Evolutionary conservation across 2,329 filamentous ascomycete genomes (phyloP), one percentile per base, ranked within the genome.

Genomic region (Ophioceras dolichostomum): DNA sequence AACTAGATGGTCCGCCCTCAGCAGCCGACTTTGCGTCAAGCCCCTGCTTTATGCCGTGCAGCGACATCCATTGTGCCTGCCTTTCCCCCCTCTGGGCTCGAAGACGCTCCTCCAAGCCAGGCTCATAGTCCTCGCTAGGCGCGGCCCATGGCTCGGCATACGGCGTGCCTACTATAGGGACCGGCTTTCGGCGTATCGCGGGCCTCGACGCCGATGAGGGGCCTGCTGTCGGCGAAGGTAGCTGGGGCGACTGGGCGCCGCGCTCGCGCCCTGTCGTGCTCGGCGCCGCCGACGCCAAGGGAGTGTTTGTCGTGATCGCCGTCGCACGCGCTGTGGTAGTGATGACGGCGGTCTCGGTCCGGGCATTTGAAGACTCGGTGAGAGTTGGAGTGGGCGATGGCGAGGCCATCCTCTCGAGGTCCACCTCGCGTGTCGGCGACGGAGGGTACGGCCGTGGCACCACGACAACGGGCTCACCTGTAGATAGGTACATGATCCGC

Each of bases 401-500:
- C 8, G 34, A 17, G 14, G 27, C 14, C 29, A n/a, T n/a, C 14
- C 14, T 26, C 17, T 26, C 27, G 14, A 24, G 10, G 28, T 39
- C 21, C 2, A 19, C 13, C 26, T 17, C 39, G 39, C 20, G 29
- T 29, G 43, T 44, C 7, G 46, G 40, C 18, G 41, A 41, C n/a
- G 46, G 39, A 13, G 39, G 34, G 29, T 32, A 31, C n/a, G 34
- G 39, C n/a, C 22, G 19, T 6, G 34, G 39, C 19, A 47, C 33
- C 17, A 48, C 45, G 38, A 46, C 45, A 29, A 48, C 43, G 12
- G 45, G 38, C 22, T 46, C 39, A 12, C 46, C 46, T 10, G 45
- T 47, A 14, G 42, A 42, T 10, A 47, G 43, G 34, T 43, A 48
- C 46, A 48, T 47, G 24, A 48, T 40, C n/a, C 43, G 38, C 4